A percentile compares a stretch with the other conserved stretches of the same genome.
Conservation (phyloP, 1,139 yeast genomes). For the Torulaspora pretoriensis region DNA sequence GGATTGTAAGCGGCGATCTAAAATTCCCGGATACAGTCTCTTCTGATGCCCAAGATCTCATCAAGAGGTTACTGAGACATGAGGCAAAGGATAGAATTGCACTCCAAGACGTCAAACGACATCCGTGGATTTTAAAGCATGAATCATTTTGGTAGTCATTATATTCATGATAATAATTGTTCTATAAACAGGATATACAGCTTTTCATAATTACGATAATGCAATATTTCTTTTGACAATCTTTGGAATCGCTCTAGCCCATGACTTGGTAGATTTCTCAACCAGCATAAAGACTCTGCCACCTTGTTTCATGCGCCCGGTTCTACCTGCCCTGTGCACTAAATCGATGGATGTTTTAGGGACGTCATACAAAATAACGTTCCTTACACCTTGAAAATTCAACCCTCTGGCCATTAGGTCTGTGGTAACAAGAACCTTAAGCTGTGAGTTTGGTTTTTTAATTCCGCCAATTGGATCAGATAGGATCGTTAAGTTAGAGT, state of each 20-base stretch:
- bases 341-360: slow-evolving; percentile 83
- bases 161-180: slow-evolving; percentile 2
- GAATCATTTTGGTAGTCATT: slow-evolving; percentile 45
- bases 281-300: slow-evolving; percentile 81
- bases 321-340: slow-evolving; percentile 88
- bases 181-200: slow-evolving; percentile 6
- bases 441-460: slow-evolving; percentile 34
- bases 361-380: slow-evolving; percentile 77
- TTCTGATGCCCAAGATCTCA: slow-evolving; percentile 73
- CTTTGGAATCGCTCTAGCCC: slow-evolving; percentile 81
- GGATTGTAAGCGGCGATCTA: slow-evolving; percentile 75
- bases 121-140: slow-evolving; percentile 79
- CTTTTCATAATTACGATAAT: slow-evolving; percentile 16
- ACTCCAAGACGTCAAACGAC: slow-evolving; percentile 57
- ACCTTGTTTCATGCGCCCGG: slow-evolving; percentile 85
- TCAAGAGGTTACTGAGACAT: slow-evolving; percentile 52
- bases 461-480: slow-evolving; percentile 1
- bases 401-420: slow-evolving; percentile 88
- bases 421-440: slow-evolving; percentile 78
- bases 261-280: slow-evolving; percentile 58
- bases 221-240: slow-evolving; percentile 50
- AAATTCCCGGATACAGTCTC: slow-evolving; percentile 67
- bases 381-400: slow-evolving; percentile 76
- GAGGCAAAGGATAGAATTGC: slow-evolving; percentile 65
- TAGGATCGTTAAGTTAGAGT: slow-evolving; percentile 28